Evolutionary conservation across 2,329 filamentous ascomycete species (phyloP), one percentile per base, ranked within the genome.

Genomic region (Colletotrichum horii): DNA sequence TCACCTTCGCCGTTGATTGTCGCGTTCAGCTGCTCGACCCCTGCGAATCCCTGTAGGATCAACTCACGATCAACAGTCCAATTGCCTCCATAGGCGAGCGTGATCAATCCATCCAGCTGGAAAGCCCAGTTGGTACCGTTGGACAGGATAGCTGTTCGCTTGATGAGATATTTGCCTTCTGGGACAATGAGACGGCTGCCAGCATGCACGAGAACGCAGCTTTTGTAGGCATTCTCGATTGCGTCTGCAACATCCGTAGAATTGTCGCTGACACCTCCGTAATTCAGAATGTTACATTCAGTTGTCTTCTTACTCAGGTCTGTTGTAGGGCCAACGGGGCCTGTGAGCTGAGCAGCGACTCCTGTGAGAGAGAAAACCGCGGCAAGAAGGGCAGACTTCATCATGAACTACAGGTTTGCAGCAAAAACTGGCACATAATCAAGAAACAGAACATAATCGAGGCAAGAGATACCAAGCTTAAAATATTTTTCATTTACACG

Each of bases 1-100:
- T 64, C 61, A n/a, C 61, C 61, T 64, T 64, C 61, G 61, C 30
- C 61, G 14, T 36, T 64, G 61, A 64, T 64, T 30, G 61, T 64
- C 12, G 61, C 61, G 61, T 64, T 64, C 61, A 64, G 61, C 61
- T 30, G 61, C 30, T 16, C 61, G 36, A 64, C 14, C 19, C 61
- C 61, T 34, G 61, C 61, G 61, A 64, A 64, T 4, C 61, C 61
- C 36, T 64, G 61, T 16, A 64, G 36, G 30, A 64, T 64, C 30
- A 64, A 64, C 61, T 64, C 61, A 64, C 30, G 61, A 24, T 48
- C 38, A 1, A 48, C 38, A 7, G 38, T 48, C 38, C 38, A 48
- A 1, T 48, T 48, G 38, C 38, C 38, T 0, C 38, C 38, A 12
- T 48, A 48, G 3, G 19, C 38, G 19, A 48, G 38, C n/a, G 19